Evolutionary conservation across 129 eudicot genomes (phyloP).

Genomic region (Saussurea involucrata): DNA sequence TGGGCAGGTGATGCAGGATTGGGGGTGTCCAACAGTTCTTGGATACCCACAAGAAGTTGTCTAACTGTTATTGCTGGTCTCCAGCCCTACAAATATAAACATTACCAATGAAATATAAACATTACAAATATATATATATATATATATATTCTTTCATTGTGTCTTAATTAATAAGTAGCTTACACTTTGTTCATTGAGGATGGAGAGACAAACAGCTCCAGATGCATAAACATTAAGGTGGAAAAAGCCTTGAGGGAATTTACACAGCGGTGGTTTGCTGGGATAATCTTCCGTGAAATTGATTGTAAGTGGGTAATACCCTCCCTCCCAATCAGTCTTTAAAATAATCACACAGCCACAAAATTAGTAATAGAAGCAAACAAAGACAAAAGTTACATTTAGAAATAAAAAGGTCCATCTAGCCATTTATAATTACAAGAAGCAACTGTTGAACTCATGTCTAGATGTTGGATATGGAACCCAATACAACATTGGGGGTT

Average conservation of each 20-base stretch:
- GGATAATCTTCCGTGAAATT: constrained; percentile 54
- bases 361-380: not conserved
- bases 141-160: not conserved
- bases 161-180: constrained; percentile 15
- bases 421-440: not conserved
- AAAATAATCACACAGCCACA: not conserved
- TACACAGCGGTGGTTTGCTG: constrained; percentile 70
- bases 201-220: constrained; percentile 69
- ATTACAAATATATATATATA: no score
- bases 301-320: constrained; percentile 49
- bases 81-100: constrained; percentile 47
- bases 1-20: constrained; percentile 75
- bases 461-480: no score
- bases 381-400: not conserved
- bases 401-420: not conserved
- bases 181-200: constrained; percentile 65
- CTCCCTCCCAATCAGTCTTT: constrained; percentile 75
- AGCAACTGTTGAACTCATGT: not conserved
- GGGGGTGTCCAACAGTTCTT: constrained; percentile 71
- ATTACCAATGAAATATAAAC: not conserved
- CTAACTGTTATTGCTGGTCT: constrained; percentile 82
- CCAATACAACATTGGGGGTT: no score
- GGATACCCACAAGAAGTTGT: constrained; percentile 73
- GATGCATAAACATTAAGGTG: constrained; percentile 74
- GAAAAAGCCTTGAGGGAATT: constrained; percentile 54